phyloP scores from a whole-genome alignment of 208 protist genomes.

The Wallacemonas sp. region DNA sequence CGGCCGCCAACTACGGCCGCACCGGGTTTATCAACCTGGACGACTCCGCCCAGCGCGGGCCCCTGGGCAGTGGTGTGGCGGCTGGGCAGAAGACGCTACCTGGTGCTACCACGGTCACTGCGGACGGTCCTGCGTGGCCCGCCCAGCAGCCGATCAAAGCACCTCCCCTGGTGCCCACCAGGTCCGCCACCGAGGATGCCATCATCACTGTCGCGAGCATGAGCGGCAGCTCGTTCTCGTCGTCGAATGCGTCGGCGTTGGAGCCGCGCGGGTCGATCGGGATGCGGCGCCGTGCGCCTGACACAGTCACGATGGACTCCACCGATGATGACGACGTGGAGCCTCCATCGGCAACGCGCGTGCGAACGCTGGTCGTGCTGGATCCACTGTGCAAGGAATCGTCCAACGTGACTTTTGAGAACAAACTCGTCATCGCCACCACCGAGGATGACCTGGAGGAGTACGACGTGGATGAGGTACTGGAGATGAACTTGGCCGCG shows the following conservation, averaged over 20 bases:
- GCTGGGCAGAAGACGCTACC: slow-evolving; percentile 5
- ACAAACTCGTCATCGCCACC: slow-evolving; percentile 59
- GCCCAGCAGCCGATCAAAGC: neutral
- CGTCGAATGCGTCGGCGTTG: slow-evolving; percentile 2
- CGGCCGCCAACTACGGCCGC: slow-evolving; percentile 7
- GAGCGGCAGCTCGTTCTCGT: slow-evolving; percentile 15
- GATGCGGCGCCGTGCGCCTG: neutral
- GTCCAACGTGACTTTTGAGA: slow-evolving; percentile 67
- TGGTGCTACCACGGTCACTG: slow-evolving; percentile 7
- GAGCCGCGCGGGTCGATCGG: neutral
- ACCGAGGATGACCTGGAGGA: slow-evolving; percentile 74
- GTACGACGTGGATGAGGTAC: slow-evolving; percentile 82
- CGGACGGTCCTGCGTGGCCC: slow-evolving; percentile 20
- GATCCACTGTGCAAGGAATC: slow-evolving; percentile 62
- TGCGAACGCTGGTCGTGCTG: slow-evolving; percentile 68
- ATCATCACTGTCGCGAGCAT: slow-evolving; percentile 24
- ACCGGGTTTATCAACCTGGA: slow-evolving; percentile 41
- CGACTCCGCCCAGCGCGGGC: no score
- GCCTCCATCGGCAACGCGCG: slow-evolving; percentile 45
- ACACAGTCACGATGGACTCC: neutral
- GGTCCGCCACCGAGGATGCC: slow-evolving; percentile 17
- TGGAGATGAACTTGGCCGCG: slow-evolving; percentile 29
- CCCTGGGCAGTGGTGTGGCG: neutral
- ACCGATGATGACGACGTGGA: neutral
- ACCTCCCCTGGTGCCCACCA: neutral